phyloP scores from a whole-genome alignment of 1,284 basidiomycete genomes.

The Pseudozyma tsukubaensis region DNA sequence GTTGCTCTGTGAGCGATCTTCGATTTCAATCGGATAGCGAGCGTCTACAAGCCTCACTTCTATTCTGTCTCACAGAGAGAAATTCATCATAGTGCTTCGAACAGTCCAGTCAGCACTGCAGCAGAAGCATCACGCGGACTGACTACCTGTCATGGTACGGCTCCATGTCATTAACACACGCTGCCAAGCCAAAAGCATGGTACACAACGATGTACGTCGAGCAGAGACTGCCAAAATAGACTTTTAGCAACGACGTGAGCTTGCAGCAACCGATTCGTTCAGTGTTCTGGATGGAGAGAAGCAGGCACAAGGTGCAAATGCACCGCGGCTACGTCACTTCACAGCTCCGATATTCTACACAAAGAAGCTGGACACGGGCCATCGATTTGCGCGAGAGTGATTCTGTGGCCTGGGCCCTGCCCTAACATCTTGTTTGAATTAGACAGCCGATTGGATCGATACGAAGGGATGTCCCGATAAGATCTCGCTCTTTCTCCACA shows the following conservation, averaged over 20 bases:
- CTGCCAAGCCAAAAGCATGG: conserved; percentile 3
- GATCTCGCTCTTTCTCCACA: conserved; percentile 17
- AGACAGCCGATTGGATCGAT: neutral
- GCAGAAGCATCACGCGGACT: conserved; percentile 1
- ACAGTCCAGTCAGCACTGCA: conserved; percentile 12
- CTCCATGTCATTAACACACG: neutral
- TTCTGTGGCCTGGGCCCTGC: neutral
- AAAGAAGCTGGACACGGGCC: conserved; percentile 18
- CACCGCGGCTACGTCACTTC: conserved; percentile 24
- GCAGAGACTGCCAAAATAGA: neutral
- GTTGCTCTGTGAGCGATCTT: conserved; percentile 10
- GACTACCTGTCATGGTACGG: neutral
- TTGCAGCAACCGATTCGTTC: conserved; percentile 4
- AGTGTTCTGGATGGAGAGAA: neutral
- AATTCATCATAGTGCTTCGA: conserved; percentile 3
- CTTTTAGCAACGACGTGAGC: neutral
- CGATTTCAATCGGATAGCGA: conserved; percentile 9
- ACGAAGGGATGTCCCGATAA: neutral
- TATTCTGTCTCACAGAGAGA: conserved; percentile 1
- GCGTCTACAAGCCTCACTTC: neutral
- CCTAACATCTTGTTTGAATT: neutral
- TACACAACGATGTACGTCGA: neutral
- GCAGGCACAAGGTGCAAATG: neutral
- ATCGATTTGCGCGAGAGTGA: neutral
- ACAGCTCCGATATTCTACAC: conserved; percentile 23